phyloP scores from a whole-genome alignment of 176 grass and related monocot genomes.

The Zea mays region DNA sequence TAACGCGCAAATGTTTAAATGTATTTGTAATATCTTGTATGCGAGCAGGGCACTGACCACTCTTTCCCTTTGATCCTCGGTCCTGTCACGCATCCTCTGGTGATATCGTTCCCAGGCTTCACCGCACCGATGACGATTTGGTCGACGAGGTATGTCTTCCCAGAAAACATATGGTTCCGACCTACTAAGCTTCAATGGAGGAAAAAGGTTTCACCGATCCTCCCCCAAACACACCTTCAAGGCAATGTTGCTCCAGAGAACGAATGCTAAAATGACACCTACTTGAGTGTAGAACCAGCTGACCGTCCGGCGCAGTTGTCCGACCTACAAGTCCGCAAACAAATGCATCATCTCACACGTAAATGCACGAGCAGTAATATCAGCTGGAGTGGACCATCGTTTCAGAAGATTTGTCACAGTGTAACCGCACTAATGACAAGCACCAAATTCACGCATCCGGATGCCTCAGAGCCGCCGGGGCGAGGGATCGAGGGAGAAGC shows the following conservation, averaged over 20 bases:
- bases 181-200: constrained; percentile 54
- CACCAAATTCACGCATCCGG: not conserved
- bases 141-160: constrained; percentile 37
- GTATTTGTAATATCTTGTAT: not conserved
- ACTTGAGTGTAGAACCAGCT: constrained; percentile 72
- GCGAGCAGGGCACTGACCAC: constrained; percentile 54
- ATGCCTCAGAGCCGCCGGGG: not conserved
- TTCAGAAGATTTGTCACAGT: not conserved
- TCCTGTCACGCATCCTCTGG: constrained; percentile 42
- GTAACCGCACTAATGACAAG: not conserved
- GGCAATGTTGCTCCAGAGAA: not conserved
- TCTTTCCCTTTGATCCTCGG: constrained; percentile 66
- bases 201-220: not conserved
- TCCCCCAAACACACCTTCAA: not conserved
- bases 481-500: not conserved
- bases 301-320: constrained; percentile 53
- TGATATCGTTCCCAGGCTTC: constrained; percentile 58
- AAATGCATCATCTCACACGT: not conserved
- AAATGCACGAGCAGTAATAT: not conserved
- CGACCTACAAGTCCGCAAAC: constrained; percentile 37
- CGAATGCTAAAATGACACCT: constrained; percentile 11
- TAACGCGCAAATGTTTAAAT: not conserved
- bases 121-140: constrained; percentile 1
- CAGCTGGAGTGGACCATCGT: not conserved
- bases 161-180: constrained; percentile 50